Conservation (phyloP, 2,329 filamentous ascomycete genomes). For the Sclerotinia glacialis region DNA sequence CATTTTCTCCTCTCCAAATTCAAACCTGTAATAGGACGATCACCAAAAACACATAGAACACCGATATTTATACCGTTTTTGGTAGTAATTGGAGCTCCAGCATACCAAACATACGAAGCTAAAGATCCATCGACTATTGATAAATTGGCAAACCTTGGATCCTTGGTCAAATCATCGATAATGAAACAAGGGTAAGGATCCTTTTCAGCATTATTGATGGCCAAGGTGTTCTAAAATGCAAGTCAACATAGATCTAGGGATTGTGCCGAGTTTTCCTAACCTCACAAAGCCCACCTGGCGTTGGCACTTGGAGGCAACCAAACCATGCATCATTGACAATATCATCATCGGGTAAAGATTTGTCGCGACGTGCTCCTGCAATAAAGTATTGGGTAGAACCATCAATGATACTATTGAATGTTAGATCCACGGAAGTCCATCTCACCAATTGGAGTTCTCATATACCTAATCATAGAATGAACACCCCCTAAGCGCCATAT, state of each 20-base stretch:
- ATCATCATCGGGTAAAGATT: conserved; percentile 13
- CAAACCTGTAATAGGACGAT: conserved; percentile 28
- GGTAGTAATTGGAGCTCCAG: conserved; percentile 24
- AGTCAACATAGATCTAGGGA: neutral
- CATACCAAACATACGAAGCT: conserved; percentile 24
- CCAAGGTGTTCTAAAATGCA: conserved; percentile 15
- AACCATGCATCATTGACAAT: conserved; percentile 32
- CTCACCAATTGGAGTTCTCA: neutral
- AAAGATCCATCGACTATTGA: conserved; percentile 23
- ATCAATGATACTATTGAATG: conserved; percentile 19
- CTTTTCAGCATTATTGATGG: neutral
- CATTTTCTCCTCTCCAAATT: conserved; percentile 20
- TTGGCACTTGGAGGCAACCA: conserved; percentile 32
- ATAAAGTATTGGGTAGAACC: conserved; percentile 34
- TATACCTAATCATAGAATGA: conserved; percentile 37
- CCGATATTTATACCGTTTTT: conserved; percentile 45
- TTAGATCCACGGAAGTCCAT: neutral
- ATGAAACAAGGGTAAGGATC: conserved; percentile 22
- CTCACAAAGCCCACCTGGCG: conserved; percentile 36
- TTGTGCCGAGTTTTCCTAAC: conserved; percentile 23
- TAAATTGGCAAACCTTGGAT: conserved; percentile 22
- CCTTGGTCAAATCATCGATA: conserved; percentile 21
- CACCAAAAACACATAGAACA: conserved; percentile 56
- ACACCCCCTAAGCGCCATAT: conserved; percentile 43
- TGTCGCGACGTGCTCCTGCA: conserved; percentile 29